phyloP scores from a whole-genome alignment of 805 yeast genomes.

The Maudiozyma serrabonitensis region DNA sequence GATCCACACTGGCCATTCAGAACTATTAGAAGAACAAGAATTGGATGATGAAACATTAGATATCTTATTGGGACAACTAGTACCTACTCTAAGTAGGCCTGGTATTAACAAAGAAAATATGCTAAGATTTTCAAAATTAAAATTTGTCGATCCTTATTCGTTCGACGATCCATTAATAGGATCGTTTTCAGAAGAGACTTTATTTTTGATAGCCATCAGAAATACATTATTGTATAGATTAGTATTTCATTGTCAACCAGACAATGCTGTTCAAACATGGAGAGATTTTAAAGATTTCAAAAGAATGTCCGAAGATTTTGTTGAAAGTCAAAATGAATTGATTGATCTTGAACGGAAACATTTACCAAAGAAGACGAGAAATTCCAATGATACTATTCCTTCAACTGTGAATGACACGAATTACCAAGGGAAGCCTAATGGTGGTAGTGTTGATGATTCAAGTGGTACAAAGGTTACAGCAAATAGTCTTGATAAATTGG shows the following conservation, averaged over 20 bases:
- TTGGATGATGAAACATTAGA: conserved; percentile 24
- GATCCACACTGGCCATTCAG: conserved; percentile 9
- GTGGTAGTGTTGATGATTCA: not conserved
- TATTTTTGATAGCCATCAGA: conserved; percentile 75
- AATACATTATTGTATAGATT: conserved; percentile 74
- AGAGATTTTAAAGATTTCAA: conserved; percentile 69
- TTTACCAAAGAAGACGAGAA: not conserved
- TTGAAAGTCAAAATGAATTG: conserved; percentile 20
- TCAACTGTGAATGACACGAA: not conserved
- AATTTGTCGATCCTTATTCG: conserved; percentile 73
- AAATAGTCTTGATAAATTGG: not conserved
- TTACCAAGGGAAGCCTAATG: not conserved
- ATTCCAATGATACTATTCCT: conserved; percentile 1
- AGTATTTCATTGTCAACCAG: conserved; percentile 93
- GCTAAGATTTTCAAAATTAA: conserved; percentile 22
- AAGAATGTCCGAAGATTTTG: conserved; percentile 50
- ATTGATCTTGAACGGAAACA: conserved; percentile 21
- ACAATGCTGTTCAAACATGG: conserved; percentile 85
- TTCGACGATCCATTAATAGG: conserved; percentile 81
- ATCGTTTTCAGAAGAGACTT: conserved; percentile 75
- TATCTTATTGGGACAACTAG: conserved; percentile 20
- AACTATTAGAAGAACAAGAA: conserved; percentile 18
- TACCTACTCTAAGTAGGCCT: conserved; percentile 9
- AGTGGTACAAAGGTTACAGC: not conserved
- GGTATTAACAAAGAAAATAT: conserved; percentile 6